phyloP scores from a whole-genome alignment of 805 yeast species.

The Martiniozyma abietophila region DNA sequence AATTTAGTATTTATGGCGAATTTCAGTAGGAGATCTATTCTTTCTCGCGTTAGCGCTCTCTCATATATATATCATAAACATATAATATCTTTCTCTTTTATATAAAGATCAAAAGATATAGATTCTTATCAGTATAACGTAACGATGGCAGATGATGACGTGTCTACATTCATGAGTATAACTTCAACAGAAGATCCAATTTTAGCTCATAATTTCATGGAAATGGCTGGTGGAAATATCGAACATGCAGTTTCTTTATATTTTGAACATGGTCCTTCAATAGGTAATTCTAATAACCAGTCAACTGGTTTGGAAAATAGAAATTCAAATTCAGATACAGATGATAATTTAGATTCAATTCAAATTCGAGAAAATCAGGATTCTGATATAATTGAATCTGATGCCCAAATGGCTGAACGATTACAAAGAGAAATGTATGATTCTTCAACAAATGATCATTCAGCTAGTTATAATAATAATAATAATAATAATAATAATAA shows the following conservation, averaged over 20 bases:
- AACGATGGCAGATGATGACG: no score
- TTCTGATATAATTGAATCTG: conserved; percentile 14
- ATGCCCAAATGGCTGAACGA: conserved; percentile 49
- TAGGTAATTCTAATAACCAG: conserved; percentile 1
- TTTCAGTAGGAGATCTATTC: no score
- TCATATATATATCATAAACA: no score
- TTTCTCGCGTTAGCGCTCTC: no score
- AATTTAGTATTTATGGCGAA: no score
- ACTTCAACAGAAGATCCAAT: conserved; percentile 64
- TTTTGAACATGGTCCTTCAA: conserved; percentile 54
- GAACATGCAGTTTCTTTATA: conserved; percentile 80
- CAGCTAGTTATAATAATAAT: no score
- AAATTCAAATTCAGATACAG: not conserved
- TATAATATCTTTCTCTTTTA: no score
- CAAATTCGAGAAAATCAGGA: conserved; percentile 4
- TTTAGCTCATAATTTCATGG: conserved; percentile 67
- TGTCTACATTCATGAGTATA: conserved; percentile 69
- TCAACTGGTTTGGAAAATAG: no score
- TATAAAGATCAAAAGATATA: no score
- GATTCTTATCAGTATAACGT: no score
- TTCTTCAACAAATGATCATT: conserved; percentile 28
- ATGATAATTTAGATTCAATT: conserved; percentile 4
- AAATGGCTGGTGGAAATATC: conserved; percentile 65
- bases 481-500: not conserved
- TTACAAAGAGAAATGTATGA: conserved; percentile 57